A percentile compares a stretch with the other conserved stretches of the same genome.
phyloP scores from a whole-genome alignment of 176 grass and related monocot genomes.

The Cenchrus americanus region DNA sequence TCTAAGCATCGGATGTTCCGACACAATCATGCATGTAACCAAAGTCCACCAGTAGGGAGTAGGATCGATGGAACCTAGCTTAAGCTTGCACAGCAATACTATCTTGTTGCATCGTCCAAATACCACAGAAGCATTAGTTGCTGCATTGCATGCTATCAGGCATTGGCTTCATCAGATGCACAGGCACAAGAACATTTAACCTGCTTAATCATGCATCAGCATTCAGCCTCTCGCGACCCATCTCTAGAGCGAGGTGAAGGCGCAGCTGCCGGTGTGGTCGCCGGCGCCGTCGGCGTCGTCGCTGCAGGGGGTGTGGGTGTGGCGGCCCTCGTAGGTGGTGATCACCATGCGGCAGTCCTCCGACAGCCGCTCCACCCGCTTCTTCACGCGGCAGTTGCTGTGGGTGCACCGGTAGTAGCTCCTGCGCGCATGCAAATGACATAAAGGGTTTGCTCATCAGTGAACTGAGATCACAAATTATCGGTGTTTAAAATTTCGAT shows the following conservation, averaged over 20 bases:
- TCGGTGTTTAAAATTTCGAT: not conserved
- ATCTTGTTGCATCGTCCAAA: not conserved
- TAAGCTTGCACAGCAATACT: not conserved
- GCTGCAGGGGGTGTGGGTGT: slow-evolving; percentile 79
- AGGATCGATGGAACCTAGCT: not conserved
- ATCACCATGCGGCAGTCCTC: slow-evolving; percentile 98
- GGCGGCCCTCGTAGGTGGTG: slow-evolving; percentile 93
- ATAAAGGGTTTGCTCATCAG: not conserved
- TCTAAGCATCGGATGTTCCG: not conserved
- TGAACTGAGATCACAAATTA: not conserved
- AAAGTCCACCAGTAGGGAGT: not conserved
- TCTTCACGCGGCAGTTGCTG: slow-evolving; percentile 97
- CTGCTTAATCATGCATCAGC: no score
- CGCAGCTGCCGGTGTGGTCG: slow-evolving; percentile 60
- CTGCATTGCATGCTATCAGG: not conserved
- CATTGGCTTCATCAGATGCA: not conserved
- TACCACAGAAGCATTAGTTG: not conserved
- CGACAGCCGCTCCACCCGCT: slow-evolving; percentile 88
- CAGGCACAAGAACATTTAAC: not conserved
- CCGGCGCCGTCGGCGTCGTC: slow-evolving; percentile 59
- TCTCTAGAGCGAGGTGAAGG: slow-evolving; percentile 77
- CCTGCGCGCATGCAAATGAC: slow-evolving; percentile 43
- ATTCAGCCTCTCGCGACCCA: no score
- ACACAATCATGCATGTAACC: not conserved
- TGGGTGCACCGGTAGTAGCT: slow-evolving; percentile 98